Conservation (phyloP, 2,329 filamentous ascomycete genomes). For the Cryphonectria naterciae region DNA sequence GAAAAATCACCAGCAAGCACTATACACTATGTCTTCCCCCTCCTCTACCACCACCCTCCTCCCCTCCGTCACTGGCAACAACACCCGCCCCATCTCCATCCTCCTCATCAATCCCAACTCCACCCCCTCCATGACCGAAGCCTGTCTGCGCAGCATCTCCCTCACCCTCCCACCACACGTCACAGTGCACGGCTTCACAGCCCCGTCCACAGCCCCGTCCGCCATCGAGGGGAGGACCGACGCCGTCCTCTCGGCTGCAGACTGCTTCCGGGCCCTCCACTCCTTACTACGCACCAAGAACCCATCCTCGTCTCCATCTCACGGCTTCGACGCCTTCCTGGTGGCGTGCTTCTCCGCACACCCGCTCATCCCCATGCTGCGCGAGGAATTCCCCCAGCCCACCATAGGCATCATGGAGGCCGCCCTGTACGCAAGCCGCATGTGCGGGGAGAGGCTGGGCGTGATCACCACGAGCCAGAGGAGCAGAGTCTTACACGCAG, state of each 20-base stretch:
- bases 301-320: background rate
- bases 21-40: background rate
- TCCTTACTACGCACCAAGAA: conserved; percentile 40
- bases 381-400: conserved; percentile 49
- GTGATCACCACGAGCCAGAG: conserved; percentile 47
- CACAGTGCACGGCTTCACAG: conserved; percentile 53
- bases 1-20: background rate
- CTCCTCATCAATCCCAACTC: conserved; percentile 68
- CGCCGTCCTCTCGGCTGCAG: conserved; percentile 53
- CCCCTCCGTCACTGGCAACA: conserved; percentile 22
- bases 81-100: conserved; percentile 41
- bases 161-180: conserved; percentile 51
- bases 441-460: conserved; percentile 51
- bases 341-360: conserved; percentile 55
- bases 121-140: conserved; percentile 59
- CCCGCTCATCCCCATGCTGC: conserved; percentile 49
- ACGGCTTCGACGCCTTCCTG: conserved; percentile 50
- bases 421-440: conserved; percentile 50
- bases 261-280: conserved; percentile 49
- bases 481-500: conserved; percentile 45
- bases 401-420: conserved; percentile 57
- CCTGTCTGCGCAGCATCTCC: conserved; percentile 48
- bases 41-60: background rate
- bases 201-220: conserved; percentile 50
- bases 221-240: conserved; percentile 56